Conservation (phyloP, 495 filamentous ascomycete species). For the Pyronema omphalodes region DNA sequence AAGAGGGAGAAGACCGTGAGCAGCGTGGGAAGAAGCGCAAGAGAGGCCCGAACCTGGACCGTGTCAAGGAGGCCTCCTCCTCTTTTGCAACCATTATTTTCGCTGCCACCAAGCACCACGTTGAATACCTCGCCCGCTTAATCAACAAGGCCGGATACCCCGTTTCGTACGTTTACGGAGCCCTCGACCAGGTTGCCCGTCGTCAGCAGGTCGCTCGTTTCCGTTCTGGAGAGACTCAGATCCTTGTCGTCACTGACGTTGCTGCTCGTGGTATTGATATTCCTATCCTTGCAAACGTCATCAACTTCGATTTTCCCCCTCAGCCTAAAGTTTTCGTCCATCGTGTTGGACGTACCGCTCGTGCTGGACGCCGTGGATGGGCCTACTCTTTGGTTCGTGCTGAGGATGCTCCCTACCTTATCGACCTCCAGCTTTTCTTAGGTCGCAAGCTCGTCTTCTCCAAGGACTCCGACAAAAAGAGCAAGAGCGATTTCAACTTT, state of each 20-base stretch:
- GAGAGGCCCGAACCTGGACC: constrained; percentile 35
- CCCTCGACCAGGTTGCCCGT: constrained; percentile 80
- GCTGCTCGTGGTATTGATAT: constrained; percentile 97
- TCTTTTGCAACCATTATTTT: constrained; percentile 85
- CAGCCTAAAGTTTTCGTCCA: constrained; percentile 96
- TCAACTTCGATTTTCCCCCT: constrained; percentile 96
- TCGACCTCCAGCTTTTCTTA: constrained; percentile 91
- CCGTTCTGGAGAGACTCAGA: constrained; percentile 61
- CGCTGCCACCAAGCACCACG: constrained; percentile 86
- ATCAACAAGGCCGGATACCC: constrained; percentile 60
- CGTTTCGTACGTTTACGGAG: constrained; percentile 82
- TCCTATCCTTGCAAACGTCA: constrained; percentile 83
- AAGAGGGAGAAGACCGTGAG: constrained; percentile 14
- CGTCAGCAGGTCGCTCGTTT: constrained; percentile 82
- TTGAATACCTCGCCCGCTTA: constrained; percentile 74
- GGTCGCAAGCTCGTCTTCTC: constrained; percentile 61
- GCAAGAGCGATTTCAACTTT: constrained; percentile 42
- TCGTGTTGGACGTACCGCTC: constrained; percentile 82
- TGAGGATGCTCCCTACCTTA: constrained; percentile 69
- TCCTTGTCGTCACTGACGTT: constrained; percentile 94
- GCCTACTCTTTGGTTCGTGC: constrained; percentile 78
- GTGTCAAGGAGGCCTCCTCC: constrained; percentile 39
- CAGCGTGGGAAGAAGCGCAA: constrained; percentile 49
- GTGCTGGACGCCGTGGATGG: constrained; percentile 84
- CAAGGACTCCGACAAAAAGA: constrained; percentile 26